These are phyloP conservation scores for Juncus inflexus DNA, from an alignment of 176 grass and related monocot species.

Conservation along the genomic window DNA sequence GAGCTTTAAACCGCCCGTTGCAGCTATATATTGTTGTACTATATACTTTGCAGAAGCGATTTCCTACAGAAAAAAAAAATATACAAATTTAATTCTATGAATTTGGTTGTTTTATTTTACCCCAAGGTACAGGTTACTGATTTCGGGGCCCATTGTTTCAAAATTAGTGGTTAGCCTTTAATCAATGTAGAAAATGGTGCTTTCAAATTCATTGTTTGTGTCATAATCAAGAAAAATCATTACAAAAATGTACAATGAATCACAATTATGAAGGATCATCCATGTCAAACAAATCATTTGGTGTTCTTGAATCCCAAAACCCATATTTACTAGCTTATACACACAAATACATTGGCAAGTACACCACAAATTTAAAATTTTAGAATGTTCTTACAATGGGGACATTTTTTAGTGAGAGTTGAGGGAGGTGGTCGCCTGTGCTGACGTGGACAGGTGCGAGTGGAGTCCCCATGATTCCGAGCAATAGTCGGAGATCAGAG, in stretches of 20 bases:
- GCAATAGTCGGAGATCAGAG: constrained; percentile 80
- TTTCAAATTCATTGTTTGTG: constrained; percentile 12
- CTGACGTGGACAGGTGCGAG: constrained; percentile 59
- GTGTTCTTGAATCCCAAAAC: too few species aligned
- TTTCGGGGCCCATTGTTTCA: too few species aligned
- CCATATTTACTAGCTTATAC: too few species aligned
- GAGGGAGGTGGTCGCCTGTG: constrained; percentile 36
- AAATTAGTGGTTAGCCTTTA: background rate
- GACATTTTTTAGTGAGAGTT: constrained; percentile 57
- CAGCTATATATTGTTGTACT: constrained; percentile 86
- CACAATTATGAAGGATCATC: too few species aligned
- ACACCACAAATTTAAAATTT: too few species aligned
- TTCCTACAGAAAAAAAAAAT: constrained; percentile 38
- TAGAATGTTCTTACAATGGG: constrained; percentile 59
- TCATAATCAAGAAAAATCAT: constrained; percentile 15
- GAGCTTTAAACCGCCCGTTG: constrained; percentile 56
- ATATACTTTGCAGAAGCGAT: constrained; percentile 89
- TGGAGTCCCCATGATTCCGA: constrained; percentile 86
- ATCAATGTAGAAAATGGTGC: constrained; percentile 26
- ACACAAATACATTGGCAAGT: too few species aligned
- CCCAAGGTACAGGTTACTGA: too few species aligned
- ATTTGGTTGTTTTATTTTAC: too few species aligned
- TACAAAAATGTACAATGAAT: background rate
- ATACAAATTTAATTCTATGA: background rate
- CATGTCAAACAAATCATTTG: too few species aligned